Percentiles rank a stretch among this genome's conserved stretches.
Conservation (phyloP, 2,329 filamentous ascomycete genomes). For the Microascus cirrosus region DNA sequence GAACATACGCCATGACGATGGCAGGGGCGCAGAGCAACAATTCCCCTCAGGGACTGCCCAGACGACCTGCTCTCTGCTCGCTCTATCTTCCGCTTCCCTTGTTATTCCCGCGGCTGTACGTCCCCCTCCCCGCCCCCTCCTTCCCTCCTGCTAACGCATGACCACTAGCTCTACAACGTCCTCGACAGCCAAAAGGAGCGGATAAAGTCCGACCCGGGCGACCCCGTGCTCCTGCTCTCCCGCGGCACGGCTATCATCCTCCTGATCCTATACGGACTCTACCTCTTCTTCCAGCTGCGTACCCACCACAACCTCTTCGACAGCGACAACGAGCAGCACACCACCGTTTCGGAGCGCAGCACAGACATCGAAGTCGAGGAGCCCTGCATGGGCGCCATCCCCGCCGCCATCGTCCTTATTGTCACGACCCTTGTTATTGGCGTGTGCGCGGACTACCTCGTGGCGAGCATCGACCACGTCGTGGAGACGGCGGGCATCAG, state of each 20-base stretch:
- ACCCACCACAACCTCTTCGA: slow-evolving; percentile 67
- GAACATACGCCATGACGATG: slow-evolving; percentile 44
- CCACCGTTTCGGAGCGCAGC: neutral
- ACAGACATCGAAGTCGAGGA: slow-evolving; percentile 25
- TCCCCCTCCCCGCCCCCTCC: neutral
- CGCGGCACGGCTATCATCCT: slow-evolving; percentile 68
- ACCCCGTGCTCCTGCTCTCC: slow-evolving; percentile 59
- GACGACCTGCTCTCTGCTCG: slow-evolving; percentile 66
- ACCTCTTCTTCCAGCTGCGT: slow-evolving; percentile 66
- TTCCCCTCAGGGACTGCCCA: slow-evolving; percentile 71
- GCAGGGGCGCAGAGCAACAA: slow-evolving; percentile 51
- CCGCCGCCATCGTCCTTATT: slow-evolving; percentile 56
- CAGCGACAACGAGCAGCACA: slow-evolving; percentile 17
- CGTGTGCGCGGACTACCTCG: slow-evolving; percentile 66
- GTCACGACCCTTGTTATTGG: slow-evolving; percentile 60
- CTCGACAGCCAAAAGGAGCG: slow-evolving; percentile 33
- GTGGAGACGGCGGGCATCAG: slow-evolving; percentile 61
- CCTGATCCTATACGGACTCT: slow-evolving; percentile 62
- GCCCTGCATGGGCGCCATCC: slow-evolving; percentile 47
- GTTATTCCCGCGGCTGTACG: slow-evolving; percentile 64
- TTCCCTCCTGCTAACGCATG: slow-evolving; percentile 9
- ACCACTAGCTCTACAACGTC: slow-evolving; percentile 50
- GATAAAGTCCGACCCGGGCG: slow-evolving; percentile 37
- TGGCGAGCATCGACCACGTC: slow-evolving; percentile 63
- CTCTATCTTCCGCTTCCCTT: slow-evolving; percentile 63